Conservation (phyloP, 1,139 yeast genomes). For the Pichia terricola region DNA sequence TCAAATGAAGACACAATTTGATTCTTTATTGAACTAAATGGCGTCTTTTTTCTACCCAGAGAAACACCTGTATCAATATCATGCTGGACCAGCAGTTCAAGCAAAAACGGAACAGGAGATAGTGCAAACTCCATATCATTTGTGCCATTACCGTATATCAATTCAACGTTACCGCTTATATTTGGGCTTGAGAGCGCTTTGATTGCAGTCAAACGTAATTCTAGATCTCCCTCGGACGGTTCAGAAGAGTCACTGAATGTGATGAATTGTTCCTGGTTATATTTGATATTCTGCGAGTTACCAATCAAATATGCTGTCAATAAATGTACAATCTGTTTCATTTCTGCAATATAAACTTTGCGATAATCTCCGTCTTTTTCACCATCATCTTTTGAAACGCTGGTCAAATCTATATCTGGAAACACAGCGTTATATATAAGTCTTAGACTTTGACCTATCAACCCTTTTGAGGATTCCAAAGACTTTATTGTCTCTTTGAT, state of each 20-base stretch:
- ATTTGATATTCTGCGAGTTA: constrained; percentile 22
- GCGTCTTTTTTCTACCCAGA: constrained; percentile 4
- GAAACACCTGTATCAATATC: constrained; percentile 13
- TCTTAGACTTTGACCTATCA: constrained; percentile 7
- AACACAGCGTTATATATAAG: constrained; percentile 18
- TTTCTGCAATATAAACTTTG: constrained; percentile 17
- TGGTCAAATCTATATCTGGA: constrained; percentile 22
- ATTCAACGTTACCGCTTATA: constrained; percentile 32
- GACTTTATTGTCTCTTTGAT: constrained; percentile 5
- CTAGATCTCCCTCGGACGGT: constrained; percentile 14
- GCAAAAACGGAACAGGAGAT: constrained; percentile 38
- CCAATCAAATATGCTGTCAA: constrained; percentile 11
- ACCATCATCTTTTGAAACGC: constrained; percentile 21
- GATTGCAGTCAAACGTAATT: constrained; percentile 21
- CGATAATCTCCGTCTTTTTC: constrained; percentile 15
- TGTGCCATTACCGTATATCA: constrained; percentile 26
- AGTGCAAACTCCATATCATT: constrained; percentile 30
- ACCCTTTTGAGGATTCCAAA: constrained; percentile 7
- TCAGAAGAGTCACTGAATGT: constrained; percentile 2
- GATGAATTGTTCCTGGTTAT: constrained; percentile 12
- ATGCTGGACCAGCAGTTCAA: constrained; percentile 33
- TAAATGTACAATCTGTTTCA: constrained; percentile 11
- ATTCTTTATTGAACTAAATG: constrained; percentile 16
- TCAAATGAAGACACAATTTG: constrained; percentile 8
- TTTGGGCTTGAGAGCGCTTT: constrained; percentile 36